Evolutionary conservation across 495 filamentous ascomycete genomes (phyloP).

Genomic region (Penicillium cosmopolitanum): DNA sequence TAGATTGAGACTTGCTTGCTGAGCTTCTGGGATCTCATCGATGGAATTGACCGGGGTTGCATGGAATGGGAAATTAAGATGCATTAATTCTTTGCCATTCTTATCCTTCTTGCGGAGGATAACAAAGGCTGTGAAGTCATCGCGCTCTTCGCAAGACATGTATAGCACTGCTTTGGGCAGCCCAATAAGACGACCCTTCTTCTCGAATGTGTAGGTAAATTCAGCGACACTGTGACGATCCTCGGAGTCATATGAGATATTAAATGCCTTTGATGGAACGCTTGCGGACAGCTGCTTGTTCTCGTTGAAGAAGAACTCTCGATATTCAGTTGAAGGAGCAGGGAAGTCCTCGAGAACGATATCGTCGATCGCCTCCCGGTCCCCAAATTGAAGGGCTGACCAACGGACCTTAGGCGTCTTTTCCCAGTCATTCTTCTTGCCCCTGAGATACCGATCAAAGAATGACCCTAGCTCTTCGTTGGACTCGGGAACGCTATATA

Average conservation of each 20-base stretch:
- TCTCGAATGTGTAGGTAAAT: slow-evolving; percentile 38
- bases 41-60: slow-evolving; percentile 33
- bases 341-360: slow-evolving; percentile 38
- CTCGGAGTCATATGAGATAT: slow-evolving; percentile 31
- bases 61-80: slow-evolving; percentile 39
- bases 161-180: slow-evolving; percentile 41
- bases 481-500: slow-evolving; percentile 29
- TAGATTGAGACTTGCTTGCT: slow-evolving; percentile 24
- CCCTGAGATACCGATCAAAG: slow-evolving; percentile 46
- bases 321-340: slow-evolving; percentile 33
- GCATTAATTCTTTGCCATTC: slow-evolving; percentile 35
- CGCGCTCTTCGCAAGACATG: slow-evolving; percentile 40
- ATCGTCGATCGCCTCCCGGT: slow-evolving; percentile 26
- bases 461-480: slow-evolving; percentile 35
- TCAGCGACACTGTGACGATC: slow-evolving; percentile 22
- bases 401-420: slow-evolving; percentile 41
- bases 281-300: slow-evolving; percentile 7
- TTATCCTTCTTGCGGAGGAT: slow-evolving; percentile 42
- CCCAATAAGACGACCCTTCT: slow-evolving; percentile 34
- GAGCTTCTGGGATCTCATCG: slow-evolving; percentile 37
- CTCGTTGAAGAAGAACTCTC: slow-evolving; percentile 25
- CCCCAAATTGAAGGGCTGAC: slow-evolving; percentile 31
- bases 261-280: not conserved
- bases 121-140: slow-evolving; percentile 47
- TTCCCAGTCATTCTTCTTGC: slow-evolving; percentile 46